Percentiles rank a stretch among this genome's conserved stretches.
Evolutionary conservation across 805 yeast species (phyloP).

Genomic region (Lachancea nothofagi): DNA sequence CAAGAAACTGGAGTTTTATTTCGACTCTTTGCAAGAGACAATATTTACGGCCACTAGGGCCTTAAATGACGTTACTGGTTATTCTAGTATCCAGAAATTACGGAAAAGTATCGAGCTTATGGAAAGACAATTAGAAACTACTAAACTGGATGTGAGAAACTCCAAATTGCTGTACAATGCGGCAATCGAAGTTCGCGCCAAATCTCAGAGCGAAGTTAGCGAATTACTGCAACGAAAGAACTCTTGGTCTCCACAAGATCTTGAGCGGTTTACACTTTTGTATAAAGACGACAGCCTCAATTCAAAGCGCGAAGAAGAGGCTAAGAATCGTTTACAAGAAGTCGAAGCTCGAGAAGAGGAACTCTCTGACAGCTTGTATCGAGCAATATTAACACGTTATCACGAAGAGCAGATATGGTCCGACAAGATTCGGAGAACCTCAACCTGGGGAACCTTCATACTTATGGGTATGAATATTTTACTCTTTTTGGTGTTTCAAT

Average conservation of each 20-base stretch:
- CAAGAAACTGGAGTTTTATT: constrained; percentile 42
- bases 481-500: constrained; percentile 73
- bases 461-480: constrained; percentile 82
- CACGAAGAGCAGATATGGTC: constrained; percentile 99
- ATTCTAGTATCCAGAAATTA: constrained; percentile 68
- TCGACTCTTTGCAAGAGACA: constrained; percentile 52
- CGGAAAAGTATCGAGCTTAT: constrained; percentile 51
- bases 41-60: constrained; percentile 58
- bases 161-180: constrained; percentile 49
- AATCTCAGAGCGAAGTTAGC: constrained; percentile 78
- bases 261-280: constrained; percentile 76
- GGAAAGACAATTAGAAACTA: constrained; percentile 47
- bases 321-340: constrained; percentile 43
- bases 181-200: constrained; percentile 59
- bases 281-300: constrained; percentile 77
- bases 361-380: constrained; percentile 60
- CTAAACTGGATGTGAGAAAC: constrained; percentile 43
- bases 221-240: constrained; percentile 81
- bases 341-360: constrained; percentile 64
- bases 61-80: constrained; percentile 89
- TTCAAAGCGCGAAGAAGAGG: constrained; percentile 50
- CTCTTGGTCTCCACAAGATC: constrained; percentile 71
- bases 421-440: constrained; percentile 86
- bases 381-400: constrained; percentile 77
- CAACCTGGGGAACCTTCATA: constrained; percentile 94